These are phyloP conservation scores for Mucor irregularis DNA, from an alignment of 371 early-diverging fungal species.

Conservation along the genomic window DNA sequence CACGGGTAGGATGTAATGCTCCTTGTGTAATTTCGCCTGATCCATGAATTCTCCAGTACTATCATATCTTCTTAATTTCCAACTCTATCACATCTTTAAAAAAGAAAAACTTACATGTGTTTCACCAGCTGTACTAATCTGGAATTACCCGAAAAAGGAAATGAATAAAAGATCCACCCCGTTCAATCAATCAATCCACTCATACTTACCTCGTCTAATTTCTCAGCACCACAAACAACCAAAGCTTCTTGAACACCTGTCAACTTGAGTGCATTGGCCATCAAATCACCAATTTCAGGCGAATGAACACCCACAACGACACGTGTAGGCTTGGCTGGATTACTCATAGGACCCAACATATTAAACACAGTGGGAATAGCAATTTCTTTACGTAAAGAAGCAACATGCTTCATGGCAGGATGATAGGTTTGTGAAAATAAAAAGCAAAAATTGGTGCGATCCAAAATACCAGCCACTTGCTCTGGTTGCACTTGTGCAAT, in stretches of 20 bases:
- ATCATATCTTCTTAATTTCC: not conserved
- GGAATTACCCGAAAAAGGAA: constrained; percentile 17
- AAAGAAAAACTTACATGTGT: constrained; percentile 56
- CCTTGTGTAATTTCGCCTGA: constrained; percentile 62
- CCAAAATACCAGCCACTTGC: constrained; percentile 64
- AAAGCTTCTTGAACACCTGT: constrained; percentile 78
- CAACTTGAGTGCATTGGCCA: constrained; percentile 83
- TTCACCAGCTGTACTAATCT: constrained; percentile 76
- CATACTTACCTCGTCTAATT: constrained; percentile 64
- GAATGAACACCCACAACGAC: constrained; percentile 91
- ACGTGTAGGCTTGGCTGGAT: constrained; percentile 84
- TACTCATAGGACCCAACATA: constrained; percentile 90
- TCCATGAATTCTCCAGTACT: constrained; percentile 71
- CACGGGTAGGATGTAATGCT: constrained; percentile 71
- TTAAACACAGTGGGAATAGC: constrained; percentile 95
- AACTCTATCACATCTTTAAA: not conserved
- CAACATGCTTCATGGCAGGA: constrained; percentile 88
- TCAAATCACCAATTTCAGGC: constrained; percentile 71
- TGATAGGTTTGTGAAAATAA: constrained; percentile 92
- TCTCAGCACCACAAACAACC: constrained; percentile 85
- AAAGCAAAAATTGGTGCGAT: constrained; percentile 83
- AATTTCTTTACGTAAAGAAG: constrained; percentile 80
- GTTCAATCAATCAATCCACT: constrained; percentile 28
- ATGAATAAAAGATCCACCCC: not conserved
- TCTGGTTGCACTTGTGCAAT: constrained; percentile 68